These are phyloP conservation scores for Mycena crocata DNA, from an alignment of 768 basidiomycete genomes.

Conservation along the genomic window DNA sequence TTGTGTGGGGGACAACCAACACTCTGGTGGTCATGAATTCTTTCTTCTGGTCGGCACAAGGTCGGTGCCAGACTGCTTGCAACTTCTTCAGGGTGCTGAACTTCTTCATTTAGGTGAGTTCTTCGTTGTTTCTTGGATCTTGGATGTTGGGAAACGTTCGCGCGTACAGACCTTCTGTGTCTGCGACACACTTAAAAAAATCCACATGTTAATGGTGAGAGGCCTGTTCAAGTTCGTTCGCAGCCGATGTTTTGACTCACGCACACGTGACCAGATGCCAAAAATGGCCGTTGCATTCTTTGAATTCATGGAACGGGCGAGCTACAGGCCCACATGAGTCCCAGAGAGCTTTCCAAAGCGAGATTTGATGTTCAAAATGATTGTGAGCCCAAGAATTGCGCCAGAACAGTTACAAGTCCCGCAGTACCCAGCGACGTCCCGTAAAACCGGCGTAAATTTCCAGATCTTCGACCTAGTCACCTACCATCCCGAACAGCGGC, in stretches of 20 bases:
- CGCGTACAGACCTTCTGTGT: not conserved
- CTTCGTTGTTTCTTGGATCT: not conserved
- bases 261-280: conserved; percentile 11
- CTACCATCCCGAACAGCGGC: not conserved
- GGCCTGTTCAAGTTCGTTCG: conserved; percentile 12
- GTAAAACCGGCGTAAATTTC: not conserved
- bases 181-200: conserved; percentile 5
- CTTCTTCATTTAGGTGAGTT: conserved; percentile 3
- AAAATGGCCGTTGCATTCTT: not conserved
- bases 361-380: not conserved
- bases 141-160: not conserved
- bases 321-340: not conserved
- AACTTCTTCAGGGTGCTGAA: not conserved
- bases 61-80: not conserved
- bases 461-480: not conserved
- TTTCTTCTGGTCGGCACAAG: not conserved
- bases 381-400: not conserved
- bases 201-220: conserved; percentile 26
- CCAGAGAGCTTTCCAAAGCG: not conserved
- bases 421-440: not conserved
- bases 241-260: conserved; percentile 11
- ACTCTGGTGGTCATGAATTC: not conserved
- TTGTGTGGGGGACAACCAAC: not conserved
- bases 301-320: not conserved
- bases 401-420: not conserved